Evolutionary conservation across 2,329 filamentous ascomycete genomes (phyloP).

Genomic region (Dactylellina drechsleri): DNA sequence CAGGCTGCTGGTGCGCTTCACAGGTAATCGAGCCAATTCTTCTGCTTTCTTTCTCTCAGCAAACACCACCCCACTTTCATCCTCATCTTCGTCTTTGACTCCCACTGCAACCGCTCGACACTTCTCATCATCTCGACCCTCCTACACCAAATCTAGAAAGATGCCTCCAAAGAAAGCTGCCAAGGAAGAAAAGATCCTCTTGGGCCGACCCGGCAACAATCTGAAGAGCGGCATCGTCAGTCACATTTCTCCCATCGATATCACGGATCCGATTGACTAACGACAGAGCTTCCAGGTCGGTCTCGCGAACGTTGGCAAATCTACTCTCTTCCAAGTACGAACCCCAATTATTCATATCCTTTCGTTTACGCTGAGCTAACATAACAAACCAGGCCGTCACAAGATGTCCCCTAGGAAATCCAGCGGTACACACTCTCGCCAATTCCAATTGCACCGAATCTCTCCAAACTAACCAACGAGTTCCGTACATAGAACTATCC

Average conservation of each 20-base stretch:
- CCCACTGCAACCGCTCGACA: constrained; percentile 53
- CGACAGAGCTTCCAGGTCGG: constrained; percentile 74
- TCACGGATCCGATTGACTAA: constrained; percentile 9
- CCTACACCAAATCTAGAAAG: constrained; percentile 70
- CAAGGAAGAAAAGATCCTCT: constrained; percentile 93
- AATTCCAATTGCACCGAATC: too few relatives aligned
- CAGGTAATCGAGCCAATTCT: constrained; percentile 56
- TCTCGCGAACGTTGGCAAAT: constrained; percentile 99
- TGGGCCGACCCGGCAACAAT: constrained; percentile 96
- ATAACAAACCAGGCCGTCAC: constrained; percentile 76
- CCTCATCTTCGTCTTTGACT: constrained; percentile 40
- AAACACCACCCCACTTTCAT: constrained; percentile 33
- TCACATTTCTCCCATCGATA: constrained; percentile 57
- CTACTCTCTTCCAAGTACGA: constrained; percentile 86
- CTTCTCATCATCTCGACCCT: constrained; percentile 54
- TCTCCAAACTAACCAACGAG: constrained; percentile 11
- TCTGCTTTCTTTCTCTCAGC: background rate
- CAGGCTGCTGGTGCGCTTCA: constrained; percentile 60
- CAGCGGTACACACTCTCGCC: constrained; percentile 73
- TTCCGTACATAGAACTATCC: constrained; percentile 79
- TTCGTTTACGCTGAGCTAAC: constrained; percentile 8
- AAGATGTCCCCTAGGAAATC: constrained; percentile 96
- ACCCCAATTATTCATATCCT: background rate
- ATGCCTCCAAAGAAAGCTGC: constrained; percentile 97
- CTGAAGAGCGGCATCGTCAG: constrained; percentile 98